A percentile compares a stretch with the other conserved stretches of the same genome.
Conservation (phyloP, 2,329 filamentous ascomycete genomes). For the Aspergillus spinulosporus region DNA sequence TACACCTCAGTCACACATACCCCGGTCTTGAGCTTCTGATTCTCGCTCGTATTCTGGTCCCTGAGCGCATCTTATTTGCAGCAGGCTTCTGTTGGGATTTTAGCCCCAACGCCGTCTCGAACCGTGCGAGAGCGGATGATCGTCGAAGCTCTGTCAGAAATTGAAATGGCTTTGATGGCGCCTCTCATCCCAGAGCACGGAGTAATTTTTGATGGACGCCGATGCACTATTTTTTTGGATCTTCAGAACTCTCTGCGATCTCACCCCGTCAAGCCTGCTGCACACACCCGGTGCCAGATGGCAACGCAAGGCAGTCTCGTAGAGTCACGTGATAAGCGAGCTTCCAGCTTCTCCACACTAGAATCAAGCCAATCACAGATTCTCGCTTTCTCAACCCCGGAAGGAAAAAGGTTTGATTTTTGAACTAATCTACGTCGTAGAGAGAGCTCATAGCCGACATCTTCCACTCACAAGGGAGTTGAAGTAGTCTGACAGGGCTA, state of each 20-base stretch:
- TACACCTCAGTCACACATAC: constrained; percentile 1
- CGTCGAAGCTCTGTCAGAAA: background rate
- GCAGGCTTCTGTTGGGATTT: constrained; percentile 31
- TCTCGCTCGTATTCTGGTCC: background rate
- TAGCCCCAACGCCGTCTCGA: constrained; percentile 20
- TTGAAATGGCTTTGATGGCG: background rate
- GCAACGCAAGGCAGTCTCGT: background rate
- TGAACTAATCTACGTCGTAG: too few relatives aligned
- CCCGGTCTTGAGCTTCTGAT: constrained; percentile 8
- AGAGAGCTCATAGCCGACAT: background rate
- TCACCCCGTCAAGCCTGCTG: background rate
- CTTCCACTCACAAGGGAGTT: too few relatives aligned
- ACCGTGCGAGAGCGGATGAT: background rate
- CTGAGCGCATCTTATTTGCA: background rate
- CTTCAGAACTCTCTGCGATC: background rate
- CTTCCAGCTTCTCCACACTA: background rate
- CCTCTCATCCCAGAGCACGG: background rate
- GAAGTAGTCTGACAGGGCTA: too few relatives aligned
- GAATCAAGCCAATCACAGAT: background rate
- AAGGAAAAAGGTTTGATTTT: background rate
- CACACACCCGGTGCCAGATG: background rate
- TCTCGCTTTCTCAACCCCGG: background rate
- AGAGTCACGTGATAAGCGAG: background rate
- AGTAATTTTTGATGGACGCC: background rate
- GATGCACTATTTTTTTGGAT: too few relatives aligned